A percentile compares a stretch with the other conserved stretches of the same genome.
These are phyloP conservation scores for Aspergillus udagawae DNA, from an alignment of 2,329 filamentous ascomycete genomes.

Conservation along the genomic window DNA sequence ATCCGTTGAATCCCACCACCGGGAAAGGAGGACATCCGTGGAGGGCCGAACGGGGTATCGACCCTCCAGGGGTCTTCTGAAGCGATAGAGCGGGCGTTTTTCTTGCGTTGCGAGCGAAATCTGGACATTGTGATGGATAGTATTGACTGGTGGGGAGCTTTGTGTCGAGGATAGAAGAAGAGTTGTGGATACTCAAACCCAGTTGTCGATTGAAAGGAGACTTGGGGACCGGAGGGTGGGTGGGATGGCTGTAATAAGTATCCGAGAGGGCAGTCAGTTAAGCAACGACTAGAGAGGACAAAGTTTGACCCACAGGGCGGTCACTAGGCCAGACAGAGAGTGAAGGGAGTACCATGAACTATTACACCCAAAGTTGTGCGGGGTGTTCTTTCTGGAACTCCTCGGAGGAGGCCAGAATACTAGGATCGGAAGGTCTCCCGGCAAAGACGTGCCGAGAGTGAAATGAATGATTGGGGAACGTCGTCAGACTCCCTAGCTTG, in stretches of 20 bases:
- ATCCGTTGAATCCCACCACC: slow-evolving; percentile 31
- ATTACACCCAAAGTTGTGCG: neutral
- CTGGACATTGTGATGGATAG: slow-evolving; percentile 11
- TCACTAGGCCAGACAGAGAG: slow-evolving; percentile 4
- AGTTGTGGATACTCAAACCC: neutral
- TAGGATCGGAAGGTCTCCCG: neutral
- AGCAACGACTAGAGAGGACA: neutral
- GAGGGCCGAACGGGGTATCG: slow-evolving; percentile 30
- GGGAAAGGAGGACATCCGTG: slow-evolving; percentile 25
- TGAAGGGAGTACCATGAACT: slow-evolving; percentile 2
- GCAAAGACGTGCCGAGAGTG: slow-evolving; percentile 4
- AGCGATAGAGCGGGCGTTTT: slow-evolving; percentile 18
- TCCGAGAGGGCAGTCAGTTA: slow-evolving; percentile 2
- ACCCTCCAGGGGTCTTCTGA: slow-evolving; percentile 29
- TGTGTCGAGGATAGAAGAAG: neutral
- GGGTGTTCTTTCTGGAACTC: neutral
- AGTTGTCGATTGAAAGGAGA: neutral
- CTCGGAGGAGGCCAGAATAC: neutral
- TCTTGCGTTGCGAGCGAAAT: slow-evolving; percentile 20
- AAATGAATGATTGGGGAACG: neutral
- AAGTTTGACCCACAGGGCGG: neutral
- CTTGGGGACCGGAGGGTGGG: neutral
- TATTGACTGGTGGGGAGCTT: neutral
- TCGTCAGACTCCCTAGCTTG: neutral
- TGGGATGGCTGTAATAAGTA: neutral